A percentile compares a stretch with the other conserved stretches of the same genome.
Conservation (phyloP, 2,329 filamentous ascomycete species). For the Neonectria faginata region DNA sequence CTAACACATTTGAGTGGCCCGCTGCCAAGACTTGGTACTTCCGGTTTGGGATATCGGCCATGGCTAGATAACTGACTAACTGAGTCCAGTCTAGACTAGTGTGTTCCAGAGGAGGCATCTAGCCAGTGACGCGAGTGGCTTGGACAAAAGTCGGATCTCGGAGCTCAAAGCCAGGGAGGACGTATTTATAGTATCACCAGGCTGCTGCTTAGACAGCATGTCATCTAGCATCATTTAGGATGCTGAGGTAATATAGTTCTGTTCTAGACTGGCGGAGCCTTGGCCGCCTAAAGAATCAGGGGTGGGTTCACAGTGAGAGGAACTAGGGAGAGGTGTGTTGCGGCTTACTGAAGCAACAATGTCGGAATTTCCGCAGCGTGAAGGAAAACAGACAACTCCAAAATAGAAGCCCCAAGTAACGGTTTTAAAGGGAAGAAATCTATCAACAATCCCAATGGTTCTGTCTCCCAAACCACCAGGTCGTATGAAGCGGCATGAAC, state of each 20-base stretch:
- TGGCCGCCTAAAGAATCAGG: not conserved
- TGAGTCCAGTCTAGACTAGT: too few relatives aligned
- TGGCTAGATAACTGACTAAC: too few relatives aligned
- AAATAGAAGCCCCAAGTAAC: not conserved
- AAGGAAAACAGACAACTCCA: not conserved
- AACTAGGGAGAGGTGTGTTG: not conserved
- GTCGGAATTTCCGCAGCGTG: not conserved
- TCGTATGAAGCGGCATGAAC: too few relatives aligned
- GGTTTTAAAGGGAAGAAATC: not conserved
- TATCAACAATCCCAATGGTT: too few relatives aligned
- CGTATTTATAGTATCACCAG: not conserved
- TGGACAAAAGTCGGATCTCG: constrained; percentile 24
- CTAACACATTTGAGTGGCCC: not conserved
- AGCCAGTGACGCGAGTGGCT: not conserved
- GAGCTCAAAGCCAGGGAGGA: constrained; percentile 5
- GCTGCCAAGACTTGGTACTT: constrained; percentile 10
- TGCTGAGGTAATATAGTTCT: constrained; percentile 32
- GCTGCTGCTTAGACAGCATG: not conserved
- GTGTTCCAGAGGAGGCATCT: too few relatives aligned
- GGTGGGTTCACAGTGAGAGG: not conserved
- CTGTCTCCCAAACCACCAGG: too few relatives aligned
- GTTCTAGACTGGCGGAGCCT: constrained; percentile 7
- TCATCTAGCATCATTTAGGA: constrained; percentile 30
- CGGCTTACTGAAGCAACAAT: not conserved
- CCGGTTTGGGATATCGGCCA: constrained; percentile 2